Base-by-base conservation (phyloP, 345 rosid genomes). In the Rhodomyrtus tomentosa region DNA sequence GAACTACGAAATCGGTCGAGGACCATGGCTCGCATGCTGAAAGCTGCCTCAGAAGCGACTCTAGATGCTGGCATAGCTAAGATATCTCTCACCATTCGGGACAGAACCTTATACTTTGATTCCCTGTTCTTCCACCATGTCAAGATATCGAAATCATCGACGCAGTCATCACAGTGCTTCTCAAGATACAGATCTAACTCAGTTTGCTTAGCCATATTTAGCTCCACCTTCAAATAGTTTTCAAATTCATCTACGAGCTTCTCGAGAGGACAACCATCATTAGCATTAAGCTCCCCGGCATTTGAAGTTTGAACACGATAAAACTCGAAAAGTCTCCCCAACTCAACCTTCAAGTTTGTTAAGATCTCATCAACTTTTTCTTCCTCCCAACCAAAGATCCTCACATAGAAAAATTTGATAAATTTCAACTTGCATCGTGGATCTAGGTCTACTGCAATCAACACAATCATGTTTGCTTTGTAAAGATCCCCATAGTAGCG, bases 81-180 rank as follows among this genome's bases (percentile, higher is more conserved):
- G 50, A 49, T 10, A 10, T 51, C 36, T 56, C 15, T 56, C 36
- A 6, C 18, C 68, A 56, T 56, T 56, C 29, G 68, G 29, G 36
- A 56, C 8, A 56, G 68, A 29, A 5, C 29, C 68, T 56, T n/a
- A n/a, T 13, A 0, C n/a, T 56, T n/a, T n/a, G 9, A 56, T 56
- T 6, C 68, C 68, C 15, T 15, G 36, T 56, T 0, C 68, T 56
- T 12, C 32, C 68, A 56, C 68, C 68, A 56, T n/a, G 68, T 58
- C 38, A 58, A 58, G 72, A 16, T 58, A 16, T 58, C 72, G 0
- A 58, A 58, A 14, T 58, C 0, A 18, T 58, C 72, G 4, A 58
- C 0, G 36, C 0, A 13, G 0, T 58, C 72, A n/a, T n/a, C 2
- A 3, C 38, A 58, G 7, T 0, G 10, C 38, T 3, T 12, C 72